Evolutionary conservation across 805 yeast genomes (phyloP).

Genomic region (Zygoascus tannicola): DNA sequence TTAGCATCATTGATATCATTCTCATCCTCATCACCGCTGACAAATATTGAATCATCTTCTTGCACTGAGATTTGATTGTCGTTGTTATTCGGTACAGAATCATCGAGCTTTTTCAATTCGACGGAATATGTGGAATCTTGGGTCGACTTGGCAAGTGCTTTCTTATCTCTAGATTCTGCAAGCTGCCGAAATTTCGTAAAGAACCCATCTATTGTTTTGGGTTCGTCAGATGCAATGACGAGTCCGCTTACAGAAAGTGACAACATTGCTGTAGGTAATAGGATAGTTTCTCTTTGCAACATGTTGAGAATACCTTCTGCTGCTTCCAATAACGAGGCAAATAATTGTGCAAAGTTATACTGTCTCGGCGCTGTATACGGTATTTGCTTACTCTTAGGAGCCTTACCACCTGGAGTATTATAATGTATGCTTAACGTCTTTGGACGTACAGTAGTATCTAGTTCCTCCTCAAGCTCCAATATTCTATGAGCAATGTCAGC

Average conservation of each 20-base stretch:
- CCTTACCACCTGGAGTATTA: slow-evolving; percentile 17
- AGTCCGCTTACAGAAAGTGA: slow-evolving; percentile 2
- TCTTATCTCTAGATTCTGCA: neutral
- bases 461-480: slow-evolving; percentile 66
- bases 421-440: slow-evolving; percentile 40
- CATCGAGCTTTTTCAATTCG: too few relatives aligned
- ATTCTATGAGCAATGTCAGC: slow-evolving; percentile 69
- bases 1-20: neutral
- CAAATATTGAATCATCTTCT: slow-evolving; percentile 10
- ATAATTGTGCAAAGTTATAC: slow-evolving; percentile 7
- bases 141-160: neutral
- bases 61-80: too few relatives aligned
- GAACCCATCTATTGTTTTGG: slow-evolving; percentile 2
- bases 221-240: neutral
- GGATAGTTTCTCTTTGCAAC: neutral
- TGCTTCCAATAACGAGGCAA: neutral
- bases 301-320: neutral
- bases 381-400: slow-evolving; percentile 17
- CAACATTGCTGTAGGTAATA: slow-evolving; percentile 2
- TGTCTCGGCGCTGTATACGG: slow-evolving; percentile 12
- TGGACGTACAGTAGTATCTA: slow-evolving; percentile 38
- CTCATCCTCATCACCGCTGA: slow-evolving; percentile 10
- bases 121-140: neutral
- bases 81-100: neutral
- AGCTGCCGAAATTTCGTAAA: neutral